Evolutionary conservation across 2,329 filamentous ascomycete species (phyloP).

Genomic region (Mollisiaceae sp.): DNA sequence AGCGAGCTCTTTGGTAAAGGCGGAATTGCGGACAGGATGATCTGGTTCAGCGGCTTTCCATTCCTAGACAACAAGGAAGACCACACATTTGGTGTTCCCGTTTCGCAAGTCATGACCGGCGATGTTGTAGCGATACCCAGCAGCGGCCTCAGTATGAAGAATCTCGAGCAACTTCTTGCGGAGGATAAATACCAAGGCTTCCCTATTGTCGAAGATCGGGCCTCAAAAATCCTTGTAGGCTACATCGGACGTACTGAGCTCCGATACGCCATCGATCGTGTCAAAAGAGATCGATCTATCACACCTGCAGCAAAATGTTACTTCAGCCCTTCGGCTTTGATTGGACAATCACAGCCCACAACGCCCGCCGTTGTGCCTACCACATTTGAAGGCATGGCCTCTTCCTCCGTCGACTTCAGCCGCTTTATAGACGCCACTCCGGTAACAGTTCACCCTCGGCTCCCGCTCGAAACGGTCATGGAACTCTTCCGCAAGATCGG

Average conservation of each 20-base stretch:
- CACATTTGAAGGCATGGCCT: conserved; percentile 65
- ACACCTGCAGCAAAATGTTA: conserved; percentile 72
- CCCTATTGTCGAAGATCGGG: conserved; percentile 80
- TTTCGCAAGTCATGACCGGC: conserved; percentile 86
- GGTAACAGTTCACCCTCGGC: conserved; percentile 85
- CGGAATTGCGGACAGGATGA: conserved; percentile 97
- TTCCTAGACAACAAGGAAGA: conserved; percentile 98
- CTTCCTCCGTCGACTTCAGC: conserved; percentile 75
- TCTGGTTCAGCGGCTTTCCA: conserved; percentile 97
- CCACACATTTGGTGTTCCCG: conserved; percentile 92
- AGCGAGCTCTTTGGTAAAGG: conserved; percentile 92
- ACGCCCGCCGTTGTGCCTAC: conserved; percentile 43
- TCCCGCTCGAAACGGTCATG: conserved; percentile 96
- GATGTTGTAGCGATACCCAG: conserved; percentile 76
- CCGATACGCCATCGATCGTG: conserved; percentile 84
- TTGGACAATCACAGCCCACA: conserved; percentile 32
- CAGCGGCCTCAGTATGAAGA: conserved; percentile 73
- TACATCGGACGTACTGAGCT: conserved; percentile 94
- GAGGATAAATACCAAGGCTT: conserved; percentile 91
- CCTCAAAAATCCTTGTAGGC: conserved; percentile 76
- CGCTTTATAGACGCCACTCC: conserved; percentile 90
- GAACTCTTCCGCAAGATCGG: conserved; percentile 98
- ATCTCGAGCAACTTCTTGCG: conserved; percentile 76
- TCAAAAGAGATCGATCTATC: conserved; percentile 71
- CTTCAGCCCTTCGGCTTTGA: conserved; percentile 64